Evolutionary conservation across 1,139 yeast species (phyloP), one percentile per base, ranked within the genome.

Genomic region (Pichia sp.): DNA sequence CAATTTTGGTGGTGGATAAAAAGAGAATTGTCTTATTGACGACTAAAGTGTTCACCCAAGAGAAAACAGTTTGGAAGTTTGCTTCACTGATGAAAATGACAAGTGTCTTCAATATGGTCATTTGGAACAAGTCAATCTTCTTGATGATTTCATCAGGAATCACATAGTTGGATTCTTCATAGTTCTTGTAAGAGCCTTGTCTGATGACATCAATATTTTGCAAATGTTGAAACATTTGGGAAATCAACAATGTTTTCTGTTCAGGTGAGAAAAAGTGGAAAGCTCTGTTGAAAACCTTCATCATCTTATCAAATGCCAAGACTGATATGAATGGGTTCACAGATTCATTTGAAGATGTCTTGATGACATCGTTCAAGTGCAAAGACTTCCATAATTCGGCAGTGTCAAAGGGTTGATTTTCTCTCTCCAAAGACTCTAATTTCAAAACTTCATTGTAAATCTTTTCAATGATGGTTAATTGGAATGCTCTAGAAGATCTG

Each of bases 61-160:
- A 86, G 55, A 87, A 76, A 39, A 91, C 85, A 51, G 85, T 91
- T 45, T 76, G 76, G 54, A 86, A 81, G 45, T 74, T 76, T 39
- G 94, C 80, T 51, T 85, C 95, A 38, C 93, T 83, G 26, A 87
- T 77, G 43, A 86, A 79, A 45, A 86, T 77, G 57, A 91, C 91
- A 46, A 91, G 70, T 9, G 86, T 84, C 56, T 91, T 94, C 49
- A 88, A 72, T 42, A 86, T 85, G 3, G 94, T 82, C 48, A 79
- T 68, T 35, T 88, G 81, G 67, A 88, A 88, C 30, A 82, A 63
- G 42, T 85, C 95, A 43, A 86, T 78, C 47, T 82, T 73, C 55
- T 76, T 80, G 45, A 70, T 69, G 20, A 74, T 63, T 21, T 66
- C 66, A 11, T 66, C 63, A 32, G 88, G 84, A 24, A 76, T 65